Evolutionary conservation across 139 green algal genomes (phyloP), one percentile per base, ranked within the genome.

Genomic region (Picochlorum sp.): DNA sequence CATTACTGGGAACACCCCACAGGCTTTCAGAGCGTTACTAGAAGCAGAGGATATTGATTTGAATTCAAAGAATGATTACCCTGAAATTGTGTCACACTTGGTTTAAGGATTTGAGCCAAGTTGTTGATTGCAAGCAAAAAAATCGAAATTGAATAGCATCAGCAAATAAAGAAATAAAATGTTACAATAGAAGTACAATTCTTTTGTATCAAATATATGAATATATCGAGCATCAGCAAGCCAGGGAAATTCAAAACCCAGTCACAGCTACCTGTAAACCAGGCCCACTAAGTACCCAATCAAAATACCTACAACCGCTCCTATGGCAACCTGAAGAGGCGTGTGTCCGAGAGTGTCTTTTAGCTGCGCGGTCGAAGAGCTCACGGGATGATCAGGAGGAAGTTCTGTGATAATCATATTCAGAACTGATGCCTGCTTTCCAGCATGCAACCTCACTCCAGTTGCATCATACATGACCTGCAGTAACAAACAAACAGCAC

Each of bases 391-490:
- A 36, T 88, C 83, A 0, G 72, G 63, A 13, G 85, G 85, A 41
- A 94, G 67, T 62, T 90, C 77, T 20, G 67, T 83, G 24, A 90
- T 82, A 18, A 90, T 85, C 57, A 83, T 74, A 73, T 98, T 98
- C 47, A 98, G 76, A 18, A 96, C 90, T 64, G 89, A 78, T 14
- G 91, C 91, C 62, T 98, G 91, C 66, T 89, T 90, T 40, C 91
- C 91, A 41, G 92, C 93, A 63, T 99, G 93, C 31, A 82, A 67
- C 16, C 93, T 74, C 40, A 99, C 92, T 13, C 85, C 85, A 10
- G 90, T 89, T 1, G 93, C 93, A 67, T 99, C 93, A 61, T 99
- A 99, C 75, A 83, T 83, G 3, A 82, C 65, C 64, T 72, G 47
- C 47, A 55, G 9, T 55, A 55, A 55, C 9, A 12, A 37, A 55